These are phyloP conservation scores for Penicillium sp. DNA, from an alignment of 2,329 filamentous ascomycete genomes.

Conservation along the genomic window DNA sequence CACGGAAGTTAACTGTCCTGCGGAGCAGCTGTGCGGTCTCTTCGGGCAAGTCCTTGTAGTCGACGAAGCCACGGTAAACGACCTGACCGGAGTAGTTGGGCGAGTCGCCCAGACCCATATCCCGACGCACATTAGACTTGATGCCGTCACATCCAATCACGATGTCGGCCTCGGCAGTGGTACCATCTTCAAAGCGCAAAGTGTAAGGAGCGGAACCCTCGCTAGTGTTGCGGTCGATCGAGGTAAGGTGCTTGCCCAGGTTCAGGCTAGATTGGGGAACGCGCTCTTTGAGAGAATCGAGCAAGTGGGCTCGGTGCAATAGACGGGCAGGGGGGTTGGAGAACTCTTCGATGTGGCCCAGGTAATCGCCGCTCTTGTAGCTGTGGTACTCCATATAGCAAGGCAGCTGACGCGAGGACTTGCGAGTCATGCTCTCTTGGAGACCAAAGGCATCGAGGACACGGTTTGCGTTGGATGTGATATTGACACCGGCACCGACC, in stretches of 20 bases:
- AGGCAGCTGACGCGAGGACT: conserved; percentile 34
- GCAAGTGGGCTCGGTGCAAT: conserved; percentile 35
- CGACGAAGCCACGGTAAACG: conserved; percentile 39
- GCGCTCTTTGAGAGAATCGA: conserved; percentile 37
- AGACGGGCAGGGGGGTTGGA: conserved; percentile 25
- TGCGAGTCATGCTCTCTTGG: conserved; percentile 32
- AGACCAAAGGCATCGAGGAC: conserved; percentile 35
- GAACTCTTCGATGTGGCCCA: conserved; percentile 33
- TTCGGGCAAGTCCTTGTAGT: conserved; percentile 32
- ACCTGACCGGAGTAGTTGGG: conserved; percentile 39
- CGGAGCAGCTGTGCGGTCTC: conserved; percentile 32
- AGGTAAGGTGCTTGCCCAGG: conserved; percentile 28
- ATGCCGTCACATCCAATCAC: conserved; percentile 53
- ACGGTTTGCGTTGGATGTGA: conserved; percentile 37
- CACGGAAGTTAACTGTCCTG: conserved; percentile 37
- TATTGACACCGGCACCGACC: conserved; percentile 41
- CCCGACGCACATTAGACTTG: conserved; percentile 47
- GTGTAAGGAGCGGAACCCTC: conserved; percentile 26
- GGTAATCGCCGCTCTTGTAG: conserved; percentile 1
- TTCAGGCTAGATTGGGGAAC: conserved; percentile 26
- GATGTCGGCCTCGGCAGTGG: conserved; percentile 41
- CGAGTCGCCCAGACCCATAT: conserved; percentile 28
- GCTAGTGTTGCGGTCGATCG: conserved; percentile 18
- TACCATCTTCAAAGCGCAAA: conserved; percentile 47
- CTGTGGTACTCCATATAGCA: conserved; percentile 33